Evolutionary conservation across 1,284 basidiomycete species (phyloP), one percentile per base, ranked within the genome.

Genomic region (Heterobasidion parviporum): DNA sequence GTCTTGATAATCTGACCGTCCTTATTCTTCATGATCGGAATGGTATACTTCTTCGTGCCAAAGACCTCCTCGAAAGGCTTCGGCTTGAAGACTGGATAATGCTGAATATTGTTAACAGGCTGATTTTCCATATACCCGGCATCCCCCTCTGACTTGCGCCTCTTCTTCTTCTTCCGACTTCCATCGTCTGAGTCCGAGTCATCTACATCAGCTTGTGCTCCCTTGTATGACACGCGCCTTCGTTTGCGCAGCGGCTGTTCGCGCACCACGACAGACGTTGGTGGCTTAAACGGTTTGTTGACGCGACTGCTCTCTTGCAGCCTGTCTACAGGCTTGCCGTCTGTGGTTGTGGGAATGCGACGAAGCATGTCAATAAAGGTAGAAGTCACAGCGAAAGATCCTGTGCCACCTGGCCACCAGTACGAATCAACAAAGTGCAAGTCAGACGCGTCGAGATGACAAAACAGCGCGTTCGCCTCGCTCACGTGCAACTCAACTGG

Each of bases 21-120:
- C 65, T 87, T 86, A 68, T 82, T 88, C 52, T 74, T 83, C 83
- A 99, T 98, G 8, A 83, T 80, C 1, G 96, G 97, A 61, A 99
- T 85, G 6, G 87, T 83, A 72, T 98, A 99, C 61, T 82, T 80
- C 35, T 55, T 54, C 9, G 54, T 45, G 50, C 80, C 83, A 61
- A 75, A 70, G 3, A 87, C 70, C 58, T 82, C 70, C 18, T 80
- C 79, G 67, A 91, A 87, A 0, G 92, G 87, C 68, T 92, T 95
- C 12, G 87, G 85, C 62, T 83, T 85, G 73, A 85, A 96, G 41
- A 92, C 85, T 1, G 93, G 92, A 65, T 85, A 97, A 52, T 85
- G 81, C 67, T 83, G 81, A 64, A 87, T 81, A 66, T 78, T 74
- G 67, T 72, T 67, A 48, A 66, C 65, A 20, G 67, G 63, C 32